Conservation (phyloP, 345 rosid species). For the Salix caprea region DNA sequence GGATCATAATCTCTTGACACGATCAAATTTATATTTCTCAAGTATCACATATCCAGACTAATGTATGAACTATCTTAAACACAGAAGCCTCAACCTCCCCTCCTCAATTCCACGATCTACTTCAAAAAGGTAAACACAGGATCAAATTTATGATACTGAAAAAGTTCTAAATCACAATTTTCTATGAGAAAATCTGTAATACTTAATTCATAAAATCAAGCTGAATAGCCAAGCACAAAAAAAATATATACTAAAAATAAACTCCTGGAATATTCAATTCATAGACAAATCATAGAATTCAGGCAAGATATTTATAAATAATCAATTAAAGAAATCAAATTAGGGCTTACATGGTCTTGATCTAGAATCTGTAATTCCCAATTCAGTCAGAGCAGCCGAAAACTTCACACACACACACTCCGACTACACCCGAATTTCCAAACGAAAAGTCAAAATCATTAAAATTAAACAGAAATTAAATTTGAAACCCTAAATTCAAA, state of each 20-base stretch:
- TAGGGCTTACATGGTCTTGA: conserved; percentile 17
- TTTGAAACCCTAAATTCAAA: neutral
- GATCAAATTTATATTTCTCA: neutral
- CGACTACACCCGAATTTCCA: neutral
- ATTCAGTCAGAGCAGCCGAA: conserved; percentile 14
- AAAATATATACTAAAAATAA: neutral
- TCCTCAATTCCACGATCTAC: neutral
- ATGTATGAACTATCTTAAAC: neutral
- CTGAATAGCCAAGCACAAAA: neutral
- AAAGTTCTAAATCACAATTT: neutral
- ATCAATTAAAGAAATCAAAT: neutral
- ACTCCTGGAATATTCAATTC: neutral
- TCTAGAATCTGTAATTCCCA: conserved; percentile 14
- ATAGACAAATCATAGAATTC: neutral
- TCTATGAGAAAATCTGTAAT: neutral
- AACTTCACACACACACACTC: neutral
- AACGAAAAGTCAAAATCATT: neutral
- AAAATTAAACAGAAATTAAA: neutral
- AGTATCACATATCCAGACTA: neutral
- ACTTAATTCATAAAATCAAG: neutral
- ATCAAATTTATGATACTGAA: neutral
- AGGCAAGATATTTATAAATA: neutral
- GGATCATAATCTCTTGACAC: neutral
- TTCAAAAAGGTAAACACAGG: neutral
- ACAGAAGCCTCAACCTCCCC: neutral